Evolutionary conservation across 2,329 filamentous ascomycete genomes (phyloP), one percentile per base, ranked within the genome.

Genomic region (Herpotrichia juniperi): DNA sequence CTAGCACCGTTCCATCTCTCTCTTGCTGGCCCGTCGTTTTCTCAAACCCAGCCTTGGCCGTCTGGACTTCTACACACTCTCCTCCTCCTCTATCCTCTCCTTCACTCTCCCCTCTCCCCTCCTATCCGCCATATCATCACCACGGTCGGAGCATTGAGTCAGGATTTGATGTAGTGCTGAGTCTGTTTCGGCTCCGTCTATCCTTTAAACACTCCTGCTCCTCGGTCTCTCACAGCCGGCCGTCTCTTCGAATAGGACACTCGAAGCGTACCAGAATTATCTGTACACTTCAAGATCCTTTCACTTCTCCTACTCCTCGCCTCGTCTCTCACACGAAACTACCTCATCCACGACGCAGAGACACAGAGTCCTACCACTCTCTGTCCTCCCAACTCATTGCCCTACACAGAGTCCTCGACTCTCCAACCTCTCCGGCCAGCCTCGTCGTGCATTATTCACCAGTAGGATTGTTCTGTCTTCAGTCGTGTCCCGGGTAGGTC

Each of bases 151-250:
- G 70, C 69, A 67, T 65, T 64, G 70, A 73, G 70, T 63, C 61
- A 62, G 71, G 69, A 68, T 67, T 67, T 66, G 70, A 73, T 72
- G 69, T 60, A 61, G 67, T 72, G 68, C 67, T 71, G 67, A 70
- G 25, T 43, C 48, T 56, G 48, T 62, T 57, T 67, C 64, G 63
- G 63, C 64, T 57, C 60, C 59, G 43, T 68, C 67, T 66, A 48
- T 71, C 69, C 70, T 63, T 64, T 69, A 68, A 69, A 64, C 66
- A 64, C 66, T n/a, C 60, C 51, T 60, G 68, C 65, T 67, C 68
- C 72, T 68, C 70, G 68, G 63, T 58, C 48, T 58, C 57, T 60
- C 58, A 58, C 58, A 59, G 61, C 67, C 64, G 66, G 64, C 71
- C 67, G 63, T 67, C 62, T 65, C 69, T 67, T 63, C 44, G 59